Base-by-base conservation (phyloP, 2,329 filamentous ascomycete genomes). In the Zymoseptoria pseudotritici region DNA sequence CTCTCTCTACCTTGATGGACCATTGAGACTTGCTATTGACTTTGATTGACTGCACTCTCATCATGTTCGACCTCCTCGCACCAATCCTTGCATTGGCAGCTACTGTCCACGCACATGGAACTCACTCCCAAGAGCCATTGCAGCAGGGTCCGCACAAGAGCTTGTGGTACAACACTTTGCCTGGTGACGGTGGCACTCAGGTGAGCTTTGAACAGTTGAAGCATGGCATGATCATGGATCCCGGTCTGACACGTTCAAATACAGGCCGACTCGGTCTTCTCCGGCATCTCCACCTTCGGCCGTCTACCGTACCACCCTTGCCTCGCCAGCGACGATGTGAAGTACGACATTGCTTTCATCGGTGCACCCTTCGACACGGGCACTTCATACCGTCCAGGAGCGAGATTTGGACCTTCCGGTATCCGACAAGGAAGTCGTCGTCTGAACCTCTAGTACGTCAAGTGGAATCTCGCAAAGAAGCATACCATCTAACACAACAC, bases 361-460 rank as follows among this genome's bases (percentile, higher is more conserved):
- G 90, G 88, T 52, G 89, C 89, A 49, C 90, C 90, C 0, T 94
- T 94, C 67, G 90, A 94, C 72, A 93, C 90, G 0, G 89, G 89
- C 56, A 94, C 89, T 24, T 92, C 89, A 0, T 95, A 95, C 75
- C 80, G 90, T 56, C 90, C 90, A 2, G 90, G 90, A 65, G 90
- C 90, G 61, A 84, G 90, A 42, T 95, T 95, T 67, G 90, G 90
- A 0, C 90, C 91, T 9, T 90, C 86, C 31, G 90, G 90, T 54
- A 64, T 64, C 53, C 20, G 90, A 72, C 90, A 94, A 80, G 90
- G 90, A 76, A 93, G 89, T 71, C 86, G 90, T 70, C 84, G 90
- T 66, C 83, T 94, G 66, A 94, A 93, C 77, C 86, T 94, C 59
- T 94, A 94, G 89, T 92, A 86, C 69, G 86, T 82, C 65, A 54